Evolutionary conservation across 2,329 filamentous ascomycete species (phyloP).

Genomic region (Cladosporium sphaerospermum): DNA sequence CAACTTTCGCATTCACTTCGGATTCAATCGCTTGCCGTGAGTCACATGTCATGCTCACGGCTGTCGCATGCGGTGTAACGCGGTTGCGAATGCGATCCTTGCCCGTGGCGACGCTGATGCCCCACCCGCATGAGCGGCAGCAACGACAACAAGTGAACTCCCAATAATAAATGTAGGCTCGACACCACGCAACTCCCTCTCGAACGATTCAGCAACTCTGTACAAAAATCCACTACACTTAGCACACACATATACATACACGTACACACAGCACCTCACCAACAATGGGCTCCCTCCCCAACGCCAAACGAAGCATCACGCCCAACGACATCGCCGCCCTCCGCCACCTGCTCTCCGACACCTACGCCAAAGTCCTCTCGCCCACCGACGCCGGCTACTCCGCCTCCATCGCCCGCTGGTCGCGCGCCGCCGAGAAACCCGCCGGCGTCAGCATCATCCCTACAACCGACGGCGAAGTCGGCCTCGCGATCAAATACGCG

Average conservation of each 20-base stretch:
- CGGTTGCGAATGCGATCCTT: too few relatives aligned
- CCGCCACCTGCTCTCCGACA: conserved; percentile 13
- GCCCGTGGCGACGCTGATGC: too few relatives aligned
- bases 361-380: conserved; percentile 14
- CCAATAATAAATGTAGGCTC: too few relatives aligned
- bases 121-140: too few relatives aligned
- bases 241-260: not conserved
- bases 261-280: not conserved
- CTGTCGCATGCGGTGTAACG: too few relatives aligned
- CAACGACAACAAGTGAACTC: too few relatives aligned
- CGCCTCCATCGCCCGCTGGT: conserved; percentile 21
- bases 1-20: too few relatives aligned
- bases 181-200: too few relatives aligned
- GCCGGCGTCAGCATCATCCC: conserved; percentile 42
- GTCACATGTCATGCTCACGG: too few relatives aligned
- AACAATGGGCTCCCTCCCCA: not conserved
- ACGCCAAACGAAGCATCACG: conserved; percentile 5
- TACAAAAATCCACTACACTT: too few relatives aligned
- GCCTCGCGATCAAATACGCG: conserved; percentile 41
- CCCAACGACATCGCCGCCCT: conserved; percentile 16
- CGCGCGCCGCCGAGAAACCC: conserved; percentile 22
- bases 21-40: too few relatives aligned
- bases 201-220: too few relatives aligned
- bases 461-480: conserved; percentile 35
- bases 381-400: conserved; percentile 17